Base-by-base conservation (phyloP, 768 basidiomycete species). In the Mycena polygramma region DNA sequence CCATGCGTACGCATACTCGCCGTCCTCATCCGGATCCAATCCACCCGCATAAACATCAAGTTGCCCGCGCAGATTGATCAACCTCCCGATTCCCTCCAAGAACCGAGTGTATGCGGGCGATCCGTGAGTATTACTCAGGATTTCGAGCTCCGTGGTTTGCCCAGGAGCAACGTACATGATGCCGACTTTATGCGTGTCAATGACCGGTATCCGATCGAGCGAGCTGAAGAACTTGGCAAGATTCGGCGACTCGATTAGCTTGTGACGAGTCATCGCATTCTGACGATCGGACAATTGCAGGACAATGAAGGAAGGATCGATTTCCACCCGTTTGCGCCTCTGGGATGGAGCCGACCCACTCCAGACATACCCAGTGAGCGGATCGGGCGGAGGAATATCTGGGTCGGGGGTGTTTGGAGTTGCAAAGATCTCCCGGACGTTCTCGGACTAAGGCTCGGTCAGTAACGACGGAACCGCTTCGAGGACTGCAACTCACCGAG, bases 1-100 rank as follows among this genome's bases (percentile, higher is more conserved):
- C 97, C 97, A 99, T 0, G 97, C 96, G 77, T 99, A 99, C 0
- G 97, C 95, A 77, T 97, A 98, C 80, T 96, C 94, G 17, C 98
- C 98, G 76, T 99, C 96, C 75, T 93, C 90, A 70, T 96, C 94
- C 10, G 95, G 90, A 76, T 96, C 92, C 30, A 99, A 86, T 5
- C 96, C 95, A 10, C 97, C 98, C 3, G 94, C 93, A 79, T 97
- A 98, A 20, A 99, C 91, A 77, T 97, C 96, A 13, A 92, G 86
- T 79, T 97, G 96, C 13, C 94, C 95, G 20, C 95, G 91, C 22
- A 98, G 84, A 73, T 93, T 90, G 78, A 98, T 94, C 66, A 99
- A 85, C 57, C 93, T 84, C 1, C 97, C 98, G 17, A 99, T 86
- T 7, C 95, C 93, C 73, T 94, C 91, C 41, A 99, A 86, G 81